Conservation (phyloP, 1,139 yeast genomes). For the Blastobotrys elegans region DNA sequence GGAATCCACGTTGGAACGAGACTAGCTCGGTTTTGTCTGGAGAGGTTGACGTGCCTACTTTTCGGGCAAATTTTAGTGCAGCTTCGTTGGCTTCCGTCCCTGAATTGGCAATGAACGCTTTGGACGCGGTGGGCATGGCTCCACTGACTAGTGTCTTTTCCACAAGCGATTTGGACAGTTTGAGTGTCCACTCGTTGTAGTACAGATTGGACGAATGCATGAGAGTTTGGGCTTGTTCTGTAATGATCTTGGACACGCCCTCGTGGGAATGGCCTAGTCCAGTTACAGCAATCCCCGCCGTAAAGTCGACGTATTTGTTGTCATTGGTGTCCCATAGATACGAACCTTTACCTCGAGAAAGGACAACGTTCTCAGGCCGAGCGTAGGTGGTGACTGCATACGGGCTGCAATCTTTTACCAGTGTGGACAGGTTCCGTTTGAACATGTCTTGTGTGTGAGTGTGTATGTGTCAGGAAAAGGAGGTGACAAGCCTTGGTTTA, state of each 20-base stretch:
- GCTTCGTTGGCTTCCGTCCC: slow-evolving; percentile 99
- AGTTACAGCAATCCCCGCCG: slow-evolving; percentile 97
- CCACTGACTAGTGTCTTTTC: slow-evolving; percentile 62
- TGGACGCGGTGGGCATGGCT: slow-evolving; percentile 73
- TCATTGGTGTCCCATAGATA: slow-evolving; percentile 72
- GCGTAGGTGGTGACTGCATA: slow-evolving; percentile 78
- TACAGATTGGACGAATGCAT: slow-evolving; percentile 83
- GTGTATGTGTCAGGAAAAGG: too few relatives aligned
- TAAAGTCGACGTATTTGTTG: slow-evolving; percentile 77
- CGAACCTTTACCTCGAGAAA: slow-evolving; percentile 73
- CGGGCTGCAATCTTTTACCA: slow-evolving; percentile 42
- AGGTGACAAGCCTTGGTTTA: neutral
- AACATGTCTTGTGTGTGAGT: neutral
- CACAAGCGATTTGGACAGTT: slow-evolving; percentile 66
- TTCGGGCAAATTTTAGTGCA: slow-evolving; percentile 91
- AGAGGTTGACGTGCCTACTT: slow-evolving; percentile 51
- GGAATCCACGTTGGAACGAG: slow-evolving; percentile 85
- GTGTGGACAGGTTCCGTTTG: slow-evolving; percentile 23
- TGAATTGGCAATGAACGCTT: slow-evolving; percentile 85
- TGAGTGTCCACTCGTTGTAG: slow-evolving; percentile 80
- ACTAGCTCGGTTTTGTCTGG: slow-evolving; percentile 65
- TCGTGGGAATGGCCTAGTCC: slow-evolving; percentile 83
- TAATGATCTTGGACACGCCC: slow-evolving; percentile 61
- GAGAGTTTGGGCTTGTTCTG: slow-evolving; percentile 66
- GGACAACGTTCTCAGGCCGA: slow-evolving; percentile 54